Conservation (phyloP, 805 yeast genomes). For the Candida ficus region DNA sequence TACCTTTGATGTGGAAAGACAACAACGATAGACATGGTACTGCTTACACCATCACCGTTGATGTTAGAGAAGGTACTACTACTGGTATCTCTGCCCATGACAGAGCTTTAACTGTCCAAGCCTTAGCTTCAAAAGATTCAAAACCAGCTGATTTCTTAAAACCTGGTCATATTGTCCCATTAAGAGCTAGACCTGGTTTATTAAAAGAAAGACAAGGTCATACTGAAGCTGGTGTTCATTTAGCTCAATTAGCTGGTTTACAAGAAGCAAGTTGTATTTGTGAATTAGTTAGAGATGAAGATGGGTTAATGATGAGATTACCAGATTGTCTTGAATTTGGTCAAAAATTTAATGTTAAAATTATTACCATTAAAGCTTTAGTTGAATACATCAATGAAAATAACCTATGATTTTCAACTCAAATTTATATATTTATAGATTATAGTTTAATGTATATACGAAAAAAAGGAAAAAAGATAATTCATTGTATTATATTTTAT, state of each 20-base stretch:
- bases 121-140: slow-evolving; percentile 57
- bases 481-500: not conserved
- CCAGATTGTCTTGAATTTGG: slow-evolving; percentile 78
- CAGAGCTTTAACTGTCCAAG: slow-evolving; percentile 75
- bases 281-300: slow-evolving; percentile 88
- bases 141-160: slow-evolving; percentile 65
- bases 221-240: slow-evolving; percentile 94
- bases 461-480: no score
- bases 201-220: slow-evolving; percentile 84
- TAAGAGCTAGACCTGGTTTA: slow-evolving; percentile 86
- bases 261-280: slow-evolving; percentile 89
- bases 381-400: slow-evolving; percentile 42
- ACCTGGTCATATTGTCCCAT: slow-evolving; percentile 94
- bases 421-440: not conserved
- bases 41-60: slow-evolving; percentile 93
- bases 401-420: slow-evolving; percentile 5
- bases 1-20: slow-evolving; percentile 61
- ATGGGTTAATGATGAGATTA: slow-evolving; percentile 93
- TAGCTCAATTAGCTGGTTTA: slow-evolving; percentile 70
- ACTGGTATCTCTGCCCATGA: slow-evolving; percentile 97
- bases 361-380: slow-evolving; percentile 75
- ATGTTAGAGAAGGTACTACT: slow-evolving; percentile 81
- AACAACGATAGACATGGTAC: slow-evolving; percentile 88
- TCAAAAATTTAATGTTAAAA: slow-evolving; percentile 52
- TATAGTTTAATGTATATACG: not conserved